These are phyloP conservation scores for Silene uniflora DNA, from an alignment of 148 eudicot species.

Conservation along the genomic window DNA sequence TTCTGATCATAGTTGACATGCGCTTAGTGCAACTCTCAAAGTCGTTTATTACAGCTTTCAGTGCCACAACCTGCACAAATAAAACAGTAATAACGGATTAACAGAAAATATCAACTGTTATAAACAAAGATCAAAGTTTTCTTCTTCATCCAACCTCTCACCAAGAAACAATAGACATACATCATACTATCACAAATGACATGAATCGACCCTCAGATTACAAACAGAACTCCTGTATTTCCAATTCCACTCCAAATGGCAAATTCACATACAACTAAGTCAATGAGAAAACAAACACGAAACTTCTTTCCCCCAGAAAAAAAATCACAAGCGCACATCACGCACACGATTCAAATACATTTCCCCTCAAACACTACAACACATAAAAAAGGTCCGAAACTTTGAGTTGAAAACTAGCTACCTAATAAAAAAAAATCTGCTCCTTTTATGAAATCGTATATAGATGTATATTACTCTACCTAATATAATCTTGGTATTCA, in stretches of 20 bases:
- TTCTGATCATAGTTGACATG: too few relatives aligned
- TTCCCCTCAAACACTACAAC: background rate
- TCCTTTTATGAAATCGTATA: background rate
- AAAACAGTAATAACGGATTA: too few relatives aligned
- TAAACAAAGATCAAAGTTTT: background rate
- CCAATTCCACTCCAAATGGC: background rate
- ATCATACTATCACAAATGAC: background rate
- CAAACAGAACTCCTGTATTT: background rate
- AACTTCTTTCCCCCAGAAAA: background rate
- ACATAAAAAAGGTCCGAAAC: background rate
- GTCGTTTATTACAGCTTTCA: too few relatives aligned
- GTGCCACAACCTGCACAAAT: too few relatives aligned
- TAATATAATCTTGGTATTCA: too few relatives aligned
- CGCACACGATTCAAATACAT: background rate
- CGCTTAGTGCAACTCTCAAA: too few relatives aligned
- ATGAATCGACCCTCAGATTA: background rate
- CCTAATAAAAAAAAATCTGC: background rate
- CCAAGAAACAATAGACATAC: background rate
- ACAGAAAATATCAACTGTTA: too few relatives aligned
- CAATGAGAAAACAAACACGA: background rate
- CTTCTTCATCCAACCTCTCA: background rate
- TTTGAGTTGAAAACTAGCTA: background rate
- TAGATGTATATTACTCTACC: too few relatives aligned
- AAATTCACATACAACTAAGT: background rate
- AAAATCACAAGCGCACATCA: background rate